These are phyloP conservation scores for Russula abietina DNA, from an alignment of 768 basidiomycete genomes.

Conservation along the genomic window DNA sequence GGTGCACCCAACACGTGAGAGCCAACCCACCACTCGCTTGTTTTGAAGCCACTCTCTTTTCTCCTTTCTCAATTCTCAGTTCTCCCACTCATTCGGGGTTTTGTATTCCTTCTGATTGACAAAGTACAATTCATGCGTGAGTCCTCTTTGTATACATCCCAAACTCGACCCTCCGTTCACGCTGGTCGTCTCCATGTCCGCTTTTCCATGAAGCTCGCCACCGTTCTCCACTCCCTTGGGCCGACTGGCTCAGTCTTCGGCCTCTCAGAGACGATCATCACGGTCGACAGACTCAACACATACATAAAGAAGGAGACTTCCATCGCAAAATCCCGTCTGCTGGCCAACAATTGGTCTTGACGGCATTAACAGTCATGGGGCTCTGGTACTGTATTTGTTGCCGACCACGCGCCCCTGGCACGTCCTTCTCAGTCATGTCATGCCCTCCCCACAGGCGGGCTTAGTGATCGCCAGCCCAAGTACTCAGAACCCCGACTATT, in stretches of 20 bases:
- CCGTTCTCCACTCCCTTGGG: neutral
- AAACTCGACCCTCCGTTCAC: neutral
- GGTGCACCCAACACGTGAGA: too few relatives aligned
- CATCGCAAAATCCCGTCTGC: constrained; percentile 41
- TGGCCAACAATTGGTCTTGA: constrained; percentile 67
- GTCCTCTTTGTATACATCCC: neutral
- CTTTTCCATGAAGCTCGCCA: neutral
- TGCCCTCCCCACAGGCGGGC: constrained; percentile 27
- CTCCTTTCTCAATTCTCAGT: neutral
- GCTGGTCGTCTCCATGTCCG: neutral
- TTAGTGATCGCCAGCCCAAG: constrained; percentile 39
- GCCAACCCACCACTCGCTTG: too few relatives aligned
- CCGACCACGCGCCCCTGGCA: neutral
- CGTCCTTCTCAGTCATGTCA: neutral
- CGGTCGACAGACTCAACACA: neutral
- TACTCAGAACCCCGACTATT: constrained; percentile 25
- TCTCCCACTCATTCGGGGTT: neutral
- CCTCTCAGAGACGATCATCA: neutral
- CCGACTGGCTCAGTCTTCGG: neutral
- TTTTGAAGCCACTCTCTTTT: neutral
- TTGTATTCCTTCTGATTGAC: neutral
- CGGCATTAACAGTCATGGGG: constrained; percentile 43
- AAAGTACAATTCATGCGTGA: neutral
- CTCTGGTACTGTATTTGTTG: constrained; percentile 32
- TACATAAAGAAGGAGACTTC: neutral